A percentile compares a stretch with the other conserved stretches of the same genome.
phyloP scores from a whole-genome alignment of 2,329 filamentous ascomycete species.

The Colletotrichum lini region DNA sequence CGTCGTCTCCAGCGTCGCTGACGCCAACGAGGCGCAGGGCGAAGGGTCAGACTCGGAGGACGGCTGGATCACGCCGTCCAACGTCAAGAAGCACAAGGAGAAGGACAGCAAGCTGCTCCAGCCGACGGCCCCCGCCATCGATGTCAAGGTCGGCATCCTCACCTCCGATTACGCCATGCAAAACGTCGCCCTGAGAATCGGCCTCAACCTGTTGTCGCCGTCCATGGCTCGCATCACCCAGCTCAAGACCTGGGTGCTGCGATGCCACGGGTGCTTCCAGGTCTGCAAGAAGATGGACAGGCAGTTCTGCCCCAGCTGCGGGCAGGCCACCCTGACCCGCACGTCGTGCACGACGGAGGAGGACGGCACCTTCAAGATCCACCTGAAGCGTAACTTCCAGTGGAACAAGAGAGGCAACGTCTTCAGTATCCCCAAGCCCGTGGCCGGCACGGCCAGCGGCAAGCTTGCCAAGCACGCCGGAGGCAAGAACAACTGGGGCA shows the following conservation, averaged over 20 bases:
- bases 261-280: slow-evolving; percentile 94
- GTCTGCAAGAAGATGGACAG: slow-evolving; percentile 86
- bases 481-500: slow-evolving; percentile 90
- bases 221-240: slow-evolving; percentile 84
- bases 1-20: slow-evolving; percentile 43
- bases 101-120: slow-evolving; percentile 68
- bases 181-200: slow-evolving; percentile 95
- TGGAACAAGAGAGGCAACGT: slow-evolving; percentile 95
- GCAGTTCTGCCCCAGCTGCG: slow-evolving; percentile 95
- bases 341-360: slow-evolving; percentile 88
- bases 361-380: slow-evolving; percentile 84
- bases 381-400: slow-evolving; percentile 95
- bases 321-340: slow-evolving; percentile 87
- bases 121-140: slow-evolving; percentile 61
- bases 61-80: slow-evolving; percentile 95
- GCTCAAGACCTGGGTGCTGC: slow-evolving; percentile 89
- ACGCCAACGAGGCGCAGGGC: slow-evolving; percentile 50
- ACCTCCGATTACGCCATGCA: slow-evolving; percentile 99
- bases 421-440: slow-evolving; percentile 93
- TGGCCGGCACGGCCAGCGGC: slow-evolving; percentile 84
- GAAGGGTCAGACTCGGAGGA: slow-evolving; percentile 70
- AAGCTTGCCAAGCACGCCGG: slow-evolving; percentile 75
- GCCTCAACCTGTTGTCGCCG: slow-evolving; percentile 88
- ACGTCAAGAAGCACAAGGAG: slow-evolving; percentile 87
- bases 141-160: slow-evolving; percentile 89